These are phyloP conservation scores for Dactylellina drechsleri DNA, from an alignment of 2,329 filamentous ascomycete genomes.

Conservation along the genomic window DNA sequence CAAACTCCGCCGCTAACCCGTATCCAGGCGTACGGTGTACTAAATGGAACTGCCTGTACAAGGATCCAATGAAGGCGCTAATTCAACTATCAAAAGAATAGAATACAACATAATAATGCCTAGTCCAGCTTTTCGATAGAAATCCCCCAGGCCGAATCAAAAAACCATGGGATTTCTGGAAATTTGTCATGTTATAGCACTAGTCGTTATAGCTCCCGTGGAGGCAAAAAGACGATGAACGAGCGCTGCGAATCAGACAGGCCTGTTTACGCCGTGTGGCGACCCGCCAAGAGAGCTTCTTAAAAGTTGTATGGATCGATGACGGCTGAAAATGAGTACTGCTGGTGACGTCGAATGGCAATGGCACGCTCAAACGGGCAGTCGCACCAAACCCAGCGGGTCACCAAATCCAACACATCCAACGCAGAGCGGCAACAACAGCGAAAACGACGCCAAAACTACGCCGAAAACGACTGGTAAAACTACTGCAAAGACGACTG, in stretches of 20 bases:
- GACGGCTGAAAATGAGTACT: background rate
- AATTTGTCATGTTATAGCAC: constrained; percentile 5
- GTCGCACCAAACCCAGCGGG: background rate
- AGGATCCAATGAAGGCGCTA: too few relatives aligned
- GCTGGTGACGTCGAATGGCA: background rate
- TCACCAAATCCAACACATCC: background rate
- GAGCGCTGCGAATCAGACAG: background rate
- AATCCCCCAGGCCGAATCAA: too few relatives aligned
- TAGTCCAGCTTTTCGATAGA: too few relatives aligned
- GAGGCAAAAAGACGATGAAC: constrained; percentile 3
- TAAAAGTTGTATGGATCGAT: too few relatives aligned
- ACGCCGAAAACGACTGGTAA: background rate
- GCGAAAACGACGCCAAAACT: background rate
- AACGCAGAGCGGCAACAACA: constrained; percentile 8
- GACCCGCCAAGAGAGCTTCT: too few relatives aligned
- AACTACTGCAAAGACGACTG: constrained; percentile 8
- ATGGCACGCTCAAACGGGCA: background rate
- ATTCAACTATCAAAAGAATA: too few relatives aligned
- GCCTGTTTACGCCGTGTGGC: too few relatives aligned
- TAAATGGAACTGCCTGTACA: too few relatives aligned
- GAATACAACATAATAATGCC: too few relatives aligned
- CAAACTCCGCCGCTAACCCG: too few relatives aligned
- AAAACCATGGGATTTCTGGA: background rate
- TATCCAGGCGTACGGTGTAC: too few relatives aligned
- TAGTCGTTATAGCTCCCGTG: background rate